Percentiles rank a stretch among this genome's conserved stretches.
Conservation (phyloP, 2,329 filamentous ascomycete genomes). For the Pyrenophora seminiperda region DNA sequence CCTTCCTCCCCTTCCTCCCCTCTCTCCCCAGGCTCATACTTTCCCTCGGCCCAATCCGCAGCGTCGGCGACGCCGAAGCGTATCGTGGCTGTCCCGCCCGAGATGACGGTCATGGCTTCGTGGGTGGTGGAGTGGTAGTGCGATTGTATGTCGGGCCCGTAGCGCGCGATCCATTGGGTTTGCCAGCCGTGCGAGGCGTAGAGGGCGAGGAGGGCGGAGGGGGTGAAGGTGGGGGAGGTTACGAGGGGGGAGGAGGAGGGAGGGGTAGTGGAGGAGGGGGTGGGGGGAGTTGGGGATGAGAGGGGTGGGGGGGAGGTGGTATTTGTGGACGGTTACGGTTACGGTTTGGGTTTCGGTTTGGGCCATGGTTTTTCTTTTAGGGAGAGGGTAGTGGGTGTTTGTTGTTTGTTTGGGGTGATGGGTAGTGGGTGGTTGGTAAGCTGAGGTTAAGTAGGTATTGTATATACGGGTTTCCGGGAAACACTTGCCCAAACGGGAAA, state of each 20-base stretch:
- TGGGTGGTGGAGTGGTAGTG: conserved; percentile 63
- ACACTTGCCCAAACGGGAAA: conserved; percentile 7
- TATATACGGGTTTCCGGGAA: neutral
- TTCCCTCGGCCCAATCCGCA: conserved; percentile 1
- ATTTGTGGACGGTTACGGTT: conserved; percentile 26
- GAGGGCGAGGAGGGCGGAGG: conserved; percentile 50
- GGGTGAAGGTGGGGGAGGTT: conserved; percentile 28
- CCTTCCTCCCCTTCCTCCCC: conserved; percentile 55
- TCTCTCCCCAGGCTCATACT: conserved; percentile 45
- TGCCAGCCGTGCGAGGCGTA: conserved; percentile 59
- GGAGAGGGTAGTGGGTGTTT: neutral
- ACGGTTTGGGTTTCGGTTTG: conserved; percentile 6
- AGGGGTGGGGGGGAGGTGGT: conserved; percentile 30
- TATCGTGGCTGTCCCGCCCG: conserved; percentile 57
- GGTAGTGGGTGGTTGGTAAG: too few species aligned
- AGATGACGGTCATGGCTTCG: conserved; percentile 63
- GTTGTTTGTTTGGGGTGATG: neutral
- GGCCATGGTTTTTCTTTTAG: neutral
- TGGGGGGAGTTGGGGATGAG: conserved; percentile 51
- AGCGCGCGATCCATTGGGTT: conserved; percentile 63
- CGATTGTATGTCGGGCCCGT: conserved; percentile 59
- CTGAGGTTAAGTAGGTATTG: too few species aligned
- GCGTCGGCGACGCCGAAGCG: conserved; percentile 62
- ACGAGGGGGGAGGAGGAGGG: conserved; percentile 45
- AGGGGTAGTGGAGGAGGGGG: conserved; percentile 60